Evolutionary conservation across 208 protist species (phyloP), one percentile per base, ranked within the genome.

Genomic region (Trypanosoma theileri): DNA sequence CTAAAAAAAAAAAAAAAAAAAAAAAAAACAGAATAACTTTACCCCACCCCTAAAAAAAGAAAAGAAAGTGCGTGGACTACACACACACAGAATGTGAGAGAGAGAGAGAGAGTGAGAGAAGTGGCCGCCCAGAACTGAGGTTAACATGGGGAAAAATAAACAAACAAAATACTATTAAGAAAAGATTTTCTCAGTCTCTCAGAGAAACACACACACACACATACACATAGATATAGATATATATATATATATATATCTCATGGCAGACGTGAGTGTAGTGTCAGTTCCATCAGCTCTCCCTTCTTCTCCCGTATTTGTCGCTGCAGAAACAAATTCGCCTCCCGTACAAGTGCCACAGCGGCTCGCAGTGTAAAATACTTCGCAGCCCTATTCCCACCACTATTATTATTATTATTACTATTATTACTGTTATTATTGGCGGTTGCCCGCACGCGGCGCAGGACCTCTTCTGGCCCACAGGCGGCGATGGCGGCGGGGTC

Each of bases 331-430:
- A 80, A 60, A 35, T 89, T 79, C 19, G 87, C 87, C 67, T 89
- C 87, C 0, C 81, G 82, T 13, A 93, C 80, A 0, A 88, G 45
- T 54, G 57, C 65, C 46, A 83, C 63, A n/a, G 89, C 89, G 8
- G 81, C 77, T 17, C 84, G 79, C n/a, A 73, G 61, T 45, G 75
- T 84, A 58, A 96, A 90, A 76, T 81, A 94, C 69, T 86, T 88
- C 13, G 78, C 84, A 0, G 80, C 48, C 50, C 85, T 90, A 56
- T 61, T 90, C 12, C 91, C 88, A 2, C 44, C 10, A 48, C 16
- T 48, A 48, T 11, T 48, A 11, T 48, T 48, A 48, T 48, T 48
- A 48, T 11, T 48, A 48, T n/a, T 48, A 48, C 16, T 48, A 48
- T n/a, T 48, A 35, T 6, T 35, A 35, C 6, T 35, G 6, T 6